phyloP scores from a whole-genome alignment of 75 land plant species.

The Azolla pinnata region DNA sequence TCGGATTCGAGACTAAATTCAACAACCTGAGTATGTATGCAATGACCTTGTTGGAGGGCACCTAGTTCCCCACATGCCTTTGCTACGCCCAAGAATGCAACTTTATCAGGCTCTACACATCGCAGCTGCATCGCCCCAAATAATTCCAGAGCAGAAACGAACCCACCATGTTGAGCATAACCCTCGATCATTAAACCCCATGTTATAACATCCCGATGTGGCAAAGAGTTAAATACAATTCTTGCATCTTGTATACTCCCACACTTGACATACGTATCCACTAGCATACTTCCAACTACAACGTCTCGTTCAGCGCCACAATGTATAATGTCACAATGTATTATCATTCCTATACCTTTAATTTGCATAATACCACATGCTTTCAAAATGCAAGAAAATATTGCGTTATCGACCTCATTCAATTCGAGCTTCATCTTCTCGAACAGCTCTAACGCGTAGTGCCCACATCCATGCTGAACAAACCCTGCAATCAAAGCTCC shows the following conservation, averaged over 20 bases:
- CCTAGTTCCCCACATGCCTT: constrained; percentile 17
- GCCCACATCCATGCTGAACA: constrained; percentile 10
- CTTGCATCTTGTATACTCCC: constrained; percentile 8
- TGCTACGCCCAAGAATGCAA: constrained; percentile 35
- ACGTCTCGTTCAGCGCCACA: not conserved
- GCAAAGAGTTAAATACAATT: constrained; percentile 19
- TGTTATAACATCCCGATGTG: constrained; percentile 29
- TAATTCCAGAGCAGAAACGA: not conserved
- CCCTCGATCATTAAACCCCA: constrained; percentile 45
- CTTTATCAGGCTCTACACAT: constrained; percentile 24
- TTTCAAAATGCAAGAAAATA: not conserved
- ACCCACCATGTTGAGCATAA: constrained; percentile 3
- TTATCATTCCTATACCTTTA: not conserved
- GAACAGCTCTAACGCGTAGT: not conserved
- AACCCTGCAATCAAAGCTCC: constrained; percentile 35
- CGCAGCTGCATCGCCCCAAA: not conserved
- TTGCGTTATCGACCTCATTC: not conserved
- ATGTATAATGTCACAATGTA: not conserved
- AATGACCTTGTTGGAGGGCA: constrained; percentile 20
- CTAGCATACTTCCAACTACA: not conserved
- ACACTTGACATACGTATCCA: constrained; percentile 1
- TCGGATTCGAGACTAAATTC: constrained; percentile 20
- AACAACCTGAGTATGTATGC: constrained; percentile 24
- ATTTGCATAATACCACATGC: not conserved
- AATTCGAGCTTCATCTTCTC: not conserved